Percentiles rank a stretch among this genome's conserved stretches.
Evolutionary conservation across 139 green algal species (phyloP).

Genomic region (Diplosphaera chodatii): DNA sequence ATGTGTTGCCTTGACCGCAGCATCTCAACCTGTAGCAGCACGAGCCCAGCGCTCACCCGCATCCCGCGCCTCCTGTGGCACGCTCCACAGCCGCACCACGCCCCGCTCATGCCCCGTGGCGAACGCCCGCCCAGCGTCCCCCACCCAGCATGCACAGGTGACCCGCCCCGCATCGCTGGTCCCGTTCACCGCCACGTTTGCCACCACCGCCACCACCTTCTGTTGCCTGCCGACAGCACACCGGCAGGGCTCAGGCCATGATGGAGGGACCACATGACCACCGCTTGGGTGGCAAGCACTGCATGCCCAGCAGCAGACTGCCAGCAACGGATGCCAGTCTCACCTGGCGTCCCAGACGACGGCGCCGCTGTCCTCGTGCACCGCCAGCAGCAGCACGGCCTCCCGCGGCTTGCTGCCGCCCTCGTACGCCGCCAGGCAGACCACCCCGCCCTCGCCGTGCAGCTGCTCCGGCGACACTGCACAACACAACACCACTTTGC

Average conservation of each 20-base stretch:
- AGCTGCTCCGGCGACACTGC: slow-evolving; percentile 34
- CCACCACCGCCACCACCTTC: slow-evolving; percentile 1
- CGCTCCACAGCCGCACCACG: slow-evolving; percentile 44
- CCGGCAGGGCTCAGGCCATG: too few species aligned
- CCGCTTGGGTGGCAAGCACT: too few species aligned
- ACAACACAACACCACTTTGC: too few species aligned
- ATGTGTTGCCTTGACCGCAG: too few species aligned
- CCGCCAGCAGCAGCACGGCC: slow-evolving; percentile 23
- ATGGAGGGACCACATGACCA: too few species aligned
- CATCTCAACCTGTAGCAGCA: too few species aligned
- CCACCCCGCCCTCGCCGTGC: slow-evolving; percentile 19
- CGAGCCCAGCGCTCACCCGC: not conserved
- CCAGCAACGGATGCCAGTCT: too few species aligned
- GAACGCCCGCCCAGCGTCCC: slow-evolving; percentile 40
- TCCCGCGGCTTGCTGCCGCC: slow-evolving; percentile 5
- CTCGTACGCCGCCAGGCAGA: slow-evolving; percentile 11
- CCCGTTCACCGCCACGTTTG: not conserved
- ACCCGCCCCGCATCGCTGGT: not conserved
- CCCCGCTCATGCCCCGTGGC: slow-evolving; percentile 59
- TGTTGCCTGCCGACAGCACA: slow-evolving; percentile 25
- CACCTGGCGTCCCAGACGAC: slow-evolving; percentile 44
- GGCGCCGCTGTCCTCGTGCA: slow-evolving; percentile 29
- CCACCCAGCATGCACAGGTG: slow-evolving; percentile 51
- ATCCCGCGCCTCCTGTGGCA: slow-evolving; percentile 24
- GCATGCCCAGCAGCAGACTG: too few species aligned